These are phyloP conservation scores for Beauveria sp. DNA, from an alignment of 2,329 filamentous ascomycete species.

Conservation along the genomic window DNA sequence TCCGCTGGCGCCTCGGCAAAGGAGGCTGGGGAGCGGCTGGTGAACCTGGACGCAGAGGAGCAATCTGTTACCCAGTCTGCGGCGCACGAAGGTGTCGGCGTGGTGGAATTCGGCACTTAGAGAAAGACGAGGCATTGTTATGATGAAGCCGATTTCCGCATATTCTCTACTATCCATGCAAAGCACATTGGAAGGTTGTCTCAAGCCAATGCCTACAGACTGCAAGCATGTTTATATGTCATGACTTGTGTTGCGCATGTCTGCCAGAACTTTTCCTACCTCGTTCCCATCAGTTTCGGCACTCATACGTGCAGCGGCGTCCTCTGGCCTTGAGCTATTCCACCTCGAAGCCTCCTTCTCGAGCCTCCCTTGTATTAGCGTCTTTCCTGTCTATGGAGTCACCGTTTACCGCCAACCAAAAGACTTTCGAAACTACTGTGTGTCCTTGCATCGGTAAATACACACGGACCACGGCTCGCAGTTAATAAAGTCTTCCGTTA, in stretches of 20 bases:
- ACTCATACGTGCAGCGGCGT: slow-evolving; percentile 17
- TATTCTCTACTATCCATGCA: neutral
- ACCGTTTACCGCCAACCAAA: slow-evolving; percentile 30
- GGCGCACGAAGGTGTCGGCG: slow-evolving; percentile 25
- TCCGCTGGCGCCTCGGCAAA: slow-evolving; percentile 45
- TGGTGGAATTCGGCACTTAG: slow-evolving; percentile 37
- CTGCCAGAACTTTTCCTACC: slow-evolving; percentile 20
- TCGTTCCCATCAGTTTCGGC: slow-evolving; percentile 19
- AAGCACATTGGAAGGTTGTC: neutral
- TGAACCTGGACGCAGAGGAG: neutral
- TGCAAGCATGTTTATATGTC: slow-evolving; percentile 12
- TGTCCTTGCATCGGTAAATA: slow-evolving; percentile 27
- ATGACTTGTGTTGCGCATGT: slow-evolving; percentile 21
- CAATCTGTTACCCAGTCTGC: neutral
- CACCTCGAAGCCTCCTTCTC: slow-evolving; percentile 19
- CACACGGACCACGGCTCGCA: slow-evolving; percentile 30
- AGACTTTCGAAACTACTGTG: slow-evolving; percentile 19
- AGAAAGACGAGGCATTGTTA: neutral
- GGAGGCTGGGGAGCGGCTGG: slow-evolving; percentile 15
- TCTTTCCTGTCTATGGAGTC: slow-evolving; percentile 20
- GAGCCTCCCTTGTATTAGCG: slow-evolving; percentile 22
- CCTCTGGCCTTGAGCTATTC: slow-evolving; percentile 20
- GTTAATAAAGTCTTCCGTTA: slow-evolving; percentile 24
- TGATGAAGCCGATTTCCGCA: neutral
- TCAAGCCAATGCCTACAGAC: neutral